Evolutionary conservation across 2,329 filamentous ascomycete species (phyloP), one percentile per base, ranked within the genome.

Genomic region (Fusarium anguioides): DNA sequence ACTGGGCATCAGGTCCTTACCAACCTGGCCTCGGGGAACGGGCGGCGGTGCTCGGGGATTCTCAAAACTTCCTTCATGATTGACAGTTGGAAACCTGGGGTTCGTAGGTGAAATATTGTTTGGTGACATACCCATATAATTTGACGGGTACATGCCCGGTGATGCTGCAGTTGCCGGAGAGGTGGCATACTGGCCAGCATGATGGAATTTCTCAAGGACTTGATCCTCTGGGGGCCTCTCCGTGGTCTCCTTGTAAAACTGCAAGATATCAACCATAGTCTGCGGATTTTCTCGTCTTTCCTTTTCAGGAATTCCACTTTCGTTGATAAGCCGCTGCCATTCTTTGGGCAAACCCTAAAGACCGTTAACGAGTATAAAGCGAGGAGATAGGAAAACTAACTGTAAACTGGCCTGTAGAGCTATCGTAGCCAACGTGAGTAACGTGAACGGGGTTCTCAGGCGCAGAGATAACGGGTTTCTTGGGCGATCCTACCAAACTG

Each of bases 391-490:
- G 33, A 21, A 35, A 31, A 86, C 90, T 75, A 84, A 97, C 94
- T 58, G 95, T 98, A 79, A 97, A 99, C 81, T 97, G 93, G 70
- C 96, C 96, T 5, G 96, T 98, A 74, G 92, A 87, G 81, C 96
- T 97, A 80, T 99, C 95, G 78, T 97, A 97, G 72, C 95, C 95
- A 69, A 99, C 96, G 79, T 99, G 96, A 57, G 95, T 98, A 73
- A 99, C 93, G 80, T 98, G 96, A 61, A 98, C 94, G 46, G 96
- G 96, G 74, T 99, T 98, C 79, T 97, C 94, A 53, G 96, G 96
- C 35, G 94, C 93, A n/a, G 96, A 98, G 74, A 99, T 99, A 78
- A 95, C 89, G 44, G 96, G 93, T 68, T 94, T 93, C 79, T 94
- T 92, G 51, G 92, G 94, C 33, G 94, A 95, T 69, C 92, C 91